phyloP scores from a whole-genome alignment of 768 basidiomycete genomes.

The Serendipita vermifera region DNA sequence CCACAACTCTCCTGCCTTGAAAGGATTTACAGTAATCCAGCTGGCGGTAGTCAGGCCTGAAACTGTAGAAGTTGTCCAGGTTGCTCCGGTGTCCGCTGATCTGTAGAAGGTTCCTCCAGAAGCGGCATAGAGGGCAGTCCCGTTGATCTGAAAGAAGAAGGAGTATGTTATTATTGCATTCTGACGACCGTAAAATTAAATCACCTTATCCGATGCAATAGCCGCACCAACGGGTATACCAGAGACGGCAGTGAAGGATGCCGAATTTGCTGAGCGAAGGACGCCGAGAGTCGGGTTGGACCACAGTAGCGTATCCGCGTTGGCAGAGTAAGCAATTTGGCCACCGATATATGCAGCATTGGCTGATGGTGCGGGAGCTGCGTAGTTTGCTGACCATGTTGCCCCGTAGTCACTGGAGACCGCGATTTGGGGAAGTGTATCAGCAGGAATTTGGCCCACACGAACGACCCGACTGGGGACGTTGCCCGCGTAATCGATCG shows the following conservation, averaged over 20 bases:
- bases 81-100: conserved; percentile 44
- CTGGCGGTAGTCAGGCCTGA: conserved; percentile 32
- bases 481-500: conserved; percentile 44
- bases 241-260: conserved; percentile 36
- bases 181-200: not conserved
- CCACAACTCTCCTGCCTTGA: conserved; percentile 48
- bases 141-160: conserved; percentile 21
- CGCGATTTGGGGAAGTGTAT: conserved; percentile 40
- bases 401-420: conserved; percentile 41
- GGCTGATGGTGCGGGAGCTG: conserved; percentile 19
- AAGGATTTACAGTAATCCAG: conserved; percentile 43
- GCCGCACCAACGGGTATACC: conserved; percentile 39
- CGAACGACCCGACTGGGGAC: conserved; percentile 38
- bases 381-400: conserved; percentile 30
- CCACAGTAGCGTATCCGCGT: conserved; percentile 49
- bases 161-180: not conserved
- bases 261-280: conserved; percentile 38
- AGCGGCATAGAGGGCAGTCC: conserved; percentile 47
- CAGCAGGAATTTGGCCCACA: conserved; percentile 12
- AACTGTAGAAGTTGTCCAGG: conserved; percentile 25
- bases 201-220: conserved; percentile 50
- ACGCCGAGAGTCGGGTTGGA: conserved; percentile 27
- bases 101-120: conserved; percentile 43
- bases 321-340: conserved; percentile 34
- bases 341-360: conserved; percentile 17